Percentiles rank a stretch among this genome's conserved stretches.
Evolutionary conservation across 2,329 filamentous ascomycete genomes (phyloP).

Genomic region (Chaetothyriales sp.): DNA sequence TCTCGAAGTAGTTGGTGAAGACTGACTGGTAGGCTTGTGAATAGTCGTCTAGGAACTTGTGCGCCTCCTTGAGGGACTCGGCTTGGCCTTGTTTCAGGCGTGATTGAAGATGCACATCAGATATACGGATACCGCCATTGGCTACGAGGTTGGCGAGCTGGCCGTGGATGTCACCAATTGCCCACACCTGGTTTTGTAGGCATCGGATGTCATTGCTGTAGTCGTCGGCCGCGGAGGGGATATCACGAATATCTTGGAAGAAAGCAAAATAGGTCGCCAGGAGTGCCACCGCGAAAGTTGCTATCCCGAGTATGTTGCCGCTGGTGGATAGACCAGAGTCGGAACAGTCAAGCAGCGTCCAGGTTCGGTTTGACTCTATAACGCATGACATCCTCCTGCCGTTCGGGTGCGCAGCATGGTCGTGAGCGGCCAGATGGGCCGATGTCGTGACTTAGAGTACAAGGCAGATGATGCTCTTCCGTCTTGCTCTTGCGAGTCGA

Average conservation of each 20-base stretch:
- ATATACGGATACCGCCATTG: background rate
- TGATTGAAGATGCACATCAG: background rate
- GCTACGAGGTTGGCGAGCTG: background rate
- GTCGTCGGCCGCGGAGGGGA: conserved; percentile 3
- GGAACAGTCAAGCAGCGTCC: conserved; percentile 22
- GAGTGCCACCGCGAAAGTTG: background rate
- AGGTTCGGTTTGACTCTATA: conserved; percentile 18
- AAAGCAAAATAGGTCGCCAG: conserved; percentile 9
- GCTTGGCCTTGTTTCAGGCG: background rate
- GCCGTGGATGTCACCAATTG: background rate
- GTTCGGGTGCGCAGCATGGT: background rate
- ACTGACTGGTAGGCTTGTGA: background rate
- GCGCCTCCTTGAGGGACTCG: background rate
- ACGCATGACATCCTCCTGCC: background rate
- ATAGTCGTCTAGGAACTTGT: background rate
- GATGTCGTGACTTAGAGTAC: background rate
- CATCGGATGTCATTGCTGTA: conserved; percentile 1
- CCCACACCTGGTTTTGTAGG: background rate
- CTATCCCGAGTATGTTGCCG: background rate
- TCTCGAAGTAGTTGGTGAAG: background rate
- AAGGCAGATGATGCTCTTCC: background rate
- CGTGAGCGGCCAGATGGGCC: background rate
- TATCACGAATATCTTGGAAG: conserved; percentile 10
- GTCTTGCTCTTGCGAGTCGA: background rate
- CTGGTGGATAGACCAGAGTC: background rate